These are phyloP conservation scores for Xylaria grammica DNA, from an alignment of 495 filamentous ascomycete species.

Conservation along the genomic window DNA sequence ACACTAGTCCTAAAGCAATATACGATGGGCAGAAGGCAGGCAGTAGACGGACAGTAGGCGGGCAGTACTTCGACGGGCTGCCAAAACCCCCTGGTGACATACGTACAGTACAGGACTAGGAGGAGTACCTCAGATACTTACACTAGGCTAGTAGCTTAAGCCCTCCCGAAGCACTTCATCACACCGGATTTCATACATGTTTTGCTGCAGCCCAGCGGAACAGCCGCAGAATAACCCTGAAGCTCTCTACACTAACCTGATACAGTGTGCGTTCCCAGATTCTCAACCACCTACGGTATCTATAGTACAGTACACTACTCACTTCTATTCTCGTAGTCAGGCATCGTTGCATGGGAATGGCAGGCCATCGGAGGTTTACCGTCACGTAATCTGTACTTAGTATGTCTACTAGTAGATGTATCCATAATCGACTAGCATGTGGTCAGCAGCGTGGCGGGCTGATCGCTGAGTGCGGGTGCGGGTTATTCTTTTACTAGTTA, in stretches of 20 bases:
- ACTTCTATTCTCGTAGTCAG: slow-evolving; percentile 11
- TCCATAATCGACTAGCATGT: slow-evolving; percentile 8
- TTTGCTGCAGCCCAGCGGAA: slow-evolving; percentile 27
- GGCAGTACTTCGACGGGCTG: slow-evolving; percentile 8
- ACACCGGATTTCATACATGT: slow-evolving; percentile 24
- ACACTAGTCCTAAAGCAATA: not conserved
- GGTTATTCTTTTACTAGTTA: no score
- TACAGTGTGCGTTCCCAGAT: not conserved
- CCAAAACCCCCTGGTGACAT: slow-evolving; percentile 1
- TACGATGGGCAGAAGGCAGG: no score
- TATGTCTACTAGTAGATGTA: not conserved
- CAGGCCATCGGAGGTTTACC: not conserved
- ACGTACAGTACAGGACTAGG: not conserved
- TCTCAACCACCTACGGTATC: not conserved
- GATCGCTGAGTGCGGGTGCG: not conserved
- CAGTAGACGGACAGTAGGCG: no score
- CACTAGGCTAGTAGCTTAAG: not conserved
- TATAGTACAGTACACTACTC: not conserved
- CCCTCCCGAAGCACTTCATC: slow-evolving; percentile 13
- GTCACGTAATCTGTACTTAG: not conserved
- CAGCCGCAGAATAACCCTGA: slow-evolving; percentile 15
- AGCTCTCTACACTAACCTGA: not conserved
- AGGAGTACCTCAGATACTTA: no score
- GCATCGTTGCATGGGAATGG: slow-evolving; percentile 24
- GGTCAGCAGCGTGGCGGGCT: slow-evolving; percentile 10